Evolutionary conservation across 2,329 filamentous ascomycete species (phyloP).

Genomic region (Calonectria crousiana): DNA sequence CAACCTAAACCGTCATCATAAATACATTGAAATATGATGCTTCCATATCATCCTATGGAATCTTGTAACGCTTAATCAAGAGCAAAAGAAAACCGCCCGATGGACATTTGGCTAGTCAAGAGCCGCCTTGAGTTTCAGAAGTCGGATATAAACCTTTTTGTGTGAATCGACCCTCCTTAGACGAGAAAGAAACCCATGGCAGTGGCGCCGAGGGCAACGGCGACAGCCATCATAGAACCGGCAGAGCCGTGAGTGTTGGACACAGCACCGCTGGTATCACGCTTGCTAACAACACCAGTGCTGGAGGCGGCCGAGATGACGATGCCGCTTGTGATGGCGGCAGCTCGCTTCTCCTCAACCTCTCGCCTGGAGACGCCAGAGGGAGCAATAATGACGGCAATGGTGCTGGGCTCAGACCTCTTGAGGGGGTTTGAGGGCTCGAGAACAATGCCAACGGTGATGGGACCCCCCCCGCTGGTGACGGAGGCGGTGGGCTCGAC

Average conservation of each 20-base stretch:
- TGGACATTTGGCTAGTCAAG: not conserved
- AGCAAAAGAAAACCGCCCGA: not conserved
- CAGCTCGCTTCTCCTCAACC: not conserved
- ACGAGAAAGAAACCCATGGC: not conserved
- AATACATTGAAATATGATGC: not conserved
- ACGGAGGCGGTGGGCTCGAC: not conserved
- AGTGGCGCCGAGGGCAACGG: not conserved
- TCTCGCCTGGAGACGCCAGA: not conserved
- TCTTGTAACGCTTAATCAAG: not conserved
- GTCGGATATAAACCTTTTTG: not conserved
- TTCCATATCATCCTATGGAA: not conserved
- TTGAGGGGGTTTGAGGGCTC: slow-evolving; percentile 7
- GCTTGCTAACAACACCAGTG: not conserved
- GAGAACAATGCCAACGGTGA: not conserved
- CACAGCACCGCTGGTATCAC: not conserved
- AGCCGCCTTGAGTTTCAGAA: not conserved
- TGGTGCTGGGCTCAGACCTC: not conserved
- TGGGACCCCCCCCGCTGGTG: not conserved
- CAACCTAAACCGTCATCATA: not conserved
- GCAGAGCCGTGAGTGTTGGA: not conserved
- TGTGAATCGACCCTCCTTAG: not conserved
- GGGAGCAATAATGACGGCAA: not conserved
- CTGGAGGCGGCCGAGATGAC: not conserved
- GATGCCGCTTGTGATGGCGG: not conserved
- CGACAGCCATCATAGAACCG: not conserved